Evolutionary conservation across 129 eudicot genomes (phyloP), one percentile per base, ranked within the genome.

Genomic region (Tagetes patula): DNA sequence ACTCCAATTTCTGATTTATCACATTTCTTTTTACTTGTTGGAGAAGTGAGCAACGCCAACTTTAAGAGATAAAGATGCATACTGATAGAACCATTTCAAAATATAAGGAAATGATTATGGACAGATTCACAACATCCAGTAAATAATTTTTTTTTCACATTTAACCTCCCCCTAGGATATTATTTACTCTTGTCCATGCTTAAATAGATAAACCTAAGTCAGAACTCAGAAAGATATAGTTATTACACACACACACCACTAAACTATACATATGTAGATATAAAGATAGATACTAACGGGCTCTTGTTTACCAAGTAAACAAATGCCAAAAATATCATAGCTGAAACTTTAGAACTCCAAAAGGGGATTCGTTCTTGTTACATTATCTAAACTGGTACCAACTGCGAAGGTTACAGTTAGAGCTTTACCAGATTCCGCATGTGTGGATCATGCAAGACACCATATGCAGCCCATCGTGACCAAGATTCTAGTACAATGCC

Each of bases 391-490:
- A 55, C 32, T 10, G 12, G 13, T 54, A 76, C 6, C 3, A 36
- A 30, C 67, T 45, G 41, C 45, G 11, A 65, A 1, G 33, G 5
- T 14, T 75, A 33, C n/a, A 34, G 32, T 12, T 69, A 20, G 14
- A 37, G 62, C 1, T 53, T 81, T 83, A 94, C 99, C 97, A 76
- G 67, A 69, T 71, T 86, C 70, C 99, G 88, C 91, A 83, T 77
- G 76, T 79, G 87, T 75, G 91, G 86, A 74, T 90, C 96, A 65
- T 88, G 87, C 78, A 94, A 71, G 78, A 94, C 76, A 65, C 98
- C 98, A 79, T 87, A 84, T 49, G 92, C 91, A 64, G 93, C 96
- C 98, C 98, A 94, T 77, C 91, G 91, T 73, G 98, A 94, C 98
- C 98, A 94, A 63, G 97, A 94, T 83, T 94, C 98, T 42, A 94